Conservation (phyloP, 495 filamentous ascomycete genomes). For the Aspergillus panamensis region DNA sequence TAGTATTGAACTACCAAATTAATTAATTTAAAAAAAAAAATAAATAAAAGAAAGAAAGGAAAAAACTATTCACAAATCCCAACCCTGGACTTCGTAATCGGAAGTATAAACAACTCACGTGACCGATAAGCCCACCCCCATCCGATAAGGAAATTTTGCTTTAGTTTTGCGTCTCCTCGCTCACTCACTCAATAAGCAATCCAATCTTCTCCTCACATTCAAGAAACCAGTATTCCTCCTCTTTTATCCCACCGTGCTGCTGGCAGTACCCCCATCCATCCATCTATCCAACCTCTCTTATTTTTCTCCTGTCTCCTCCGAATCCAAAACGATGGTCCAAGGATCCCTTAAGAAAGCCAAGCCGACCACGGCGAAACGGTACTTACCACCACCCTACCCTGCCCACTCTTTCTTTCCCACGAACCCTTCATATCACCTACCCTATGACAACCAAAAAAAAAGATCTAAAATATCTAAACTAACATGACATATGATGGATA, state of each 20-base stretch:
- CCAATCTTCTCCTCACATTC: not conserved
- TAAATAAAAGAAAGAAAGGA: too few species aligned
- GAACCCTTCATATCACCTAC: too few species aligned
- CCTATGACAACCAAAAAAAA: too few species aligned
- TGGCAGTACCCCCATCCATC: constrained; percentile 23
- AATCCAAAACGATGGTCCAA: constrained; percentile 34
- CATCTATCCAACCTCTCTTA: not conserved
- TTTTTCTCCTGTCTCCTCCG: not conserved
- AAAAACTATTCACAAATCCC: too few species aligned
- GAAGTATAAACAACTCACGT: constrained; percentile 2
- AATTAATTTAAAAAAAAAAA: too few species aligned
- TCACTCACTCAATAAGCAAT: not conserved
- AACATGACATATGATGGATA: too few species aligned
- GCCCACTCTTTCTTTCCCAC: not conserved
- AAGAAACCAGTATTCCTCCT: not conserved
- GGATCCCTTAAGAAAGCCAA: constrained; percentile 39
- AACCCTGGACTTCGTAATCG: too few species aligned
- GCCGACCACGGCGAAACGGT: constrained; percentile 33
- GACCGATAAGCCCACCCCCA: constrained; percentile 6
- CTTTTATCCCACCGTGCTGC: constrained; percentile 24
- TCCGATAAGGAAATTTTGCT: constrained; percentile 15
- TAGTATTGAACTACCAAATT: too few species aligned
- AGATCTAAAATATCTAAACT: too few species aligned
- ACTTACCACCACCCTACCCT: constrained; percentile 19
- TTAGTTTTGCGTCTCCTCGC: not conserved